Evolutionary conservation across 192 early-diverging fungal species (phyloP).

Genomic region (Piromyces finnis): DNA sequence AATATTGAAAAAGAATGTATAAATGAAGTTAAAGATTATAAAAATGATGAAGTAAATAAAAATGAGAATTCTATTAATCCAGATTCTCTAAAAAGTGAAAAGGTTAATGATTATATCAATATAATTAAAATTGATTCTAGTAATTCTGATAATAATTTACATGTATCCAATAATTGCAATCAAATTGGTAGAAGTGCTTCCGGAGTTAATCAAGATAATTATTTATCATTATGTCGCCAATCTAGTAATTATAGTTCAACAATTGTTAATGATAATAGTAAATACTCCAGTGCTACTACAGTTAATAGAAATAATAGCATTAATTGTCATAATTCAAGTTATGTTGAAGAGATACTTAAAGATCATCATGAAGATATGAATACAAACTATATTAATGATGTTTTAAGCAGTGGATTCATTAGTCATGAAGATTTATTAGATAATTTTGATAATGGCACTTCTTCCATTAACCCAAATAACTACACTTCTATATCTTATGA

Average conservation of each 20-base stretch:
- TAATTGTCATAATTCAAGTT: neutral
- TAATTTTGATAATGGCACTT: neutral
- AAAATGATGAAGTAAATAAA: no score
- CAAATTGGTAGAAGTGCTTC: neutral
- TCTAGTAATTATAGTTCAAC: neutral
- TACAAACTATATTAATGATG: neutral
- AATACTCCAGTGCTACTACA: neutral
- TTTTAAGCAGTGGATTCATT: neutral
- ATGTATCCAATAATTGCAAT: neutral
- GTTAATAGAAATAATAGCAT: neutral
- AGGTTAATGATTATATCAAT: no score
- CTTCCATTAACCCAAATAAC: neutral
- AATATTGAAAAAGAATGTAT: neutral
- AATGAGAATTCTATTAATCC: no score
- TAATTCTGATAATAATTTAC: neutral
- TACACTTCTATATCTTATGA: neutral
- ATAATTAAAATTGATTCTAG: neutral
- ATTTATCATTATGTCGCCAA: neutral
- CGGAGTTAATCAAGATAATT: neutral
- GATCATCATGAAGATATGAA: neutral
- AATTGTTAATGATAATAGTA: neutral
- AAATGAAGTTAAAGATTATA: no score
- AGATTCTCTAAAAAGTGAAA: no score
- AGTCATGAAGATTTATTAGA: neutral
- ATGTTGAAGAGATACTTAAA: neutral